Percentiles rank a stretch among this genome's conserved stretches.
These are phyloP conservation scores for Pyrenophora teres DNA, from an alignment of 2,329 filamentous ascomycete genomes.

Conservation along the genomic window DNA sequence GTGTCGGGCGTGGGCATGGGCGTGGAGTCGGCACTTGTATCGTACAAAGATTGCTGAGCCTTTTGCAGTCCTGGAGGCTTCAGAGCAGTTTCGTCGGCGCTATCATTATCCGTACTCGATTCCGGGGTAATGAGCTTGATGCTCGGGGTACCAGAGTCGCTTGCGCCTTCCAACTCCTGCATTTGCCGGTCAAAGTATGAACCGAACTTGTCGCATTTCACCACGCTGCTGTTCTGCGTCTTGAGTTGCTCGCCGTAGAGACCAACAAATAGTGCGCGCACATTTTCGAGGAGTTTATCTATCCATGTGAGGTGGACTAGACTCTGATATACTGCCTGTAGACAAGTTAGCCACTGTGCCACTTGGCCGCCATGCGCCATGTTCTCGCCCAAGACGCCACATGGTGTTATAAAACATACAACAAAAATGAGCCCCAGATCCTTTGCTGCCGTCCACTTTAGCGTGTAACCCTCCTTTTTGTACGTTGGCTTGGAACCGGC, in stretches of 20 bases:
- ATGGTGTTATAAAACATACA: conserved; percentile 55
- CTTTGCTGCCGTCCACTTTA: conserved; percentile 92
- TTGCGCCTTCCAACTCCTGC: conserved; percentile 72
- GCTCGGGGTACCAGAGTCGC: conserved; percentile 42
- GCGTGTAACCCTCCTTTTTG: conserved; percentile 87
- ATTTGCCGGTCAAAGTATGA: conserved; percentile 94
- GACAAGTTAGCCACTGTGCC: conserved; percentile 1
- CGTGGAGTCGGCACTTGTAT: conserved; percentile 68
- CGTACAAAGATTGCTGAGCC: conserved; percentile 39
- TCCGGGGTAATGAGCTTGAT: conserved; percentile 55
- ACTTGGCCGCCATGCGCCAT: background rate
- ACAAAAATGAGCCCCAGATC: conserved; percentile 96
- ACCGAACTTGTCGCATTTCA: conserved; percentile 79
- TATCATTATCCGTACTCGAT: conserved; percentile 55
- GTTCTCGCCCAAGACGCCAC: background rate
- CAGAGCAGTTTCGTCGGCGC: conserved; percentile 57
- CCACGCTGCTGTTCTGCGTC: conserved; percentile 75
- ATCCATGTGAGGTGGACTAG: conserved; percentile 95
- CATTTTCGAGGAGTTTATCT: conserved; percentile 93
- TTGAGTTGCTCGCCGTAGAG: conserved; percentile 88
- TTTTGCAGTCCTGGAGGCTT: conserved; percentile 58
- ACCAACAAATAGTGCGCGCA: conserved; percentile 87
- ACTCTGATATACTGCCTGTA: conserved; percentile 91
- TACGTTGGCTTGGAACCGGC: conserved; percentile 73
- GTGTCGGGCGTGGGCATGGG: conserved; percentile 72